Base-by-base conservation (phyloP, 106 monocot genomes). In the Dendrobium chrysotoxum region DNA sequence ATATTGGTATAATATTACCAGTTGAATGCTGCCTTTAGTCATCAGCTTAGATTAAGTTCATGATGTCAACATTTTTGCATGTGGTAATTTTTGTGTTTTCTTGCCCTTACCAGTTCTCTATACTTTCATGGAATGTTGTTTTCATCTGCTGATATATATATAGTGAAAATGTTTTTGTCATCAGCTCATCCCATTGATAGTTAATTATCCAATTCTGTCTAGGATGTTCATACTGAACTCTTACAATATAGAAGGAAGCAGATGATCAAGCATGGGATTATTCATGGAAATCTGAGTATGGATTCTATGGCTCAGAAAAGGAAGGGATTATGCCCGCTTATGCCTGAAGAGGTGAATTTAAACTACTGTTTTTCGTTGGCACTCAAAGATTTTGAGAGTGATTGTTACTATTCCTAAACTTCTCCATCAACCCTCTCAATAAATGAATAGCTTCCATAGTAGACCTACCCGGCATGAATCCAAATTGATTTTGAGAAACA, bases 151-250 rank as follows among this genome's bases (percentile, higher is more conserved):
- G 10, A 31, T 31, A 71, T 71, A 12, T 70, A 11, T 75, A 42
- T 28, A 25, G 13, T 82, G 7, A n/a, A 46, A 50, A 47, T 77
- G 26, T 15, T 55, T 7, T 41, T 25, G 35, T 50, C 71, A 55
- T 50, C 53, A 4, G 26, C 25, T 26, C 64, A 64, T 64, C n/a
- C 64, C 81, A 55, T 79, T 41, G 44, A 28, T 58, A 64, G 40
- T 72, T 67, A 25, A 61, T 61, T 54, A 40, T 21, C 41, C 61
- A 3, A 31, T 40, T 53, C 23, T 84, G 65, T 64, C 40, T 80
- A 96, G 96, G 96, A 96, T 90, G 77, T 96, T 81, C 96, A 96
- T 40, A 85, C 86, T 83, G 92, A 96, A 81, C 90, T 96, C 50
- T 84, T 96, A 86, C 96, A 96, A 57, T 86, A 87, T 55, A 84